These are phyloP conservation scores for Vaccinium myrtillus DNA, from an alignment of 148 eudicot genomes.

Conservation along the genomic window DNA sequence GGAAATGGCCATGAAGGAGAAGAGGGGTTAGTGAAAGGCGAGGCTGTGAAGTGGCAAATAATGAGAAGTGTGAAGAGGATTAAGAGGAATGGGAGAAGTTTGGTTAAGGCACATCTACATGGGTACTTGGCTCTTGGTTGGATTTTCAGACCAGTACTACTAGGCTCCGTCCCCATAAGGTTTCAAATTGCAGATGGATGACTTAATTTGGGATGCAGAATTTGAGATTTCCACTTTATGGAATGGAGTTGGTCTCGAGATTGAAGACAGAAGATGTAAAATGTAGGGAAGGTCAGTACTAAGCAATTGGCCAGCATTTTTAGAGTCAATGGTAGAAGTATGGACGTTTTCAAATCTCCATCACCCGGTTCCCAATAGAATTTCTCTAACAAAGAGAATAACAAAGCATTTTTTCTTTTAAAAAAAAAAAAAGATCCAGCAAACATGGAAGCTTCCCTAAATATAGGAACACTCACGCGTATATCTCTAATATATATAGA, in stretches of 20 bases:
- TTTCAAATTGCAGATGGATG: not conserved
- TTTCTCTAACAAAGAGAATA: no score
- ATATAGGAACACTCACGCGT: no score
- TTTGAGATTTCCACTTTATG: not conserved
- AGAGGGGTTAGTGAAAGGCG: conserved; percentile 15
- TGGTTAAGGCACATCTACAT: not conserved
- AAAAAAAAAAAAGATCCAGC: no score
- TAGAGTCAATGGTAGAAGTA: no score
- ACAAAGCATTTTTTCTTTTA: no score
- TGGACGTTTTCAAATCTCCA: no score
- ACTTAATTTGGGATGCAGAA: not conserved
- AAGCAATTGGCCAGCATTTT: no score
- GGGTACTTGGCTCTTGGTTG: conserved; percentile 10
- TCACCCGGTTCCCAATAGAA: no score
- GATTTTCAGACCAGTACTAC: not conserved
- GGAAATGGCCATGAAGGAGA: conserved; percentile 17
- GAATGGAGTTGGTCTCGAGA: no score
- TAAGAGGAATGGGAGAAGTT: conserved; percentile 18
- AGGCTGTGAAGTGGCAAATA: conserved; percentile 24
- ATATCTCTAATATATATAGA: no score
- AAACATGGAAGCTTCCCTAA: no score
- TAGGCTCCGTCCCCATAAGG: conserved; percentile 18
- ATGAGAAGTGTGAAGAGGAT: conserved; percentile 18
- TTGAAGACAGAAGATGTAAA: not conserved
- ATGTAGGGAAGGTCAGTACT: no score